A percentile compares a stretch with the other conserved stretches of the same genome.
Conservation (phyloP, 208 protist genomes). For the Crithidia expoeki region DNA sequence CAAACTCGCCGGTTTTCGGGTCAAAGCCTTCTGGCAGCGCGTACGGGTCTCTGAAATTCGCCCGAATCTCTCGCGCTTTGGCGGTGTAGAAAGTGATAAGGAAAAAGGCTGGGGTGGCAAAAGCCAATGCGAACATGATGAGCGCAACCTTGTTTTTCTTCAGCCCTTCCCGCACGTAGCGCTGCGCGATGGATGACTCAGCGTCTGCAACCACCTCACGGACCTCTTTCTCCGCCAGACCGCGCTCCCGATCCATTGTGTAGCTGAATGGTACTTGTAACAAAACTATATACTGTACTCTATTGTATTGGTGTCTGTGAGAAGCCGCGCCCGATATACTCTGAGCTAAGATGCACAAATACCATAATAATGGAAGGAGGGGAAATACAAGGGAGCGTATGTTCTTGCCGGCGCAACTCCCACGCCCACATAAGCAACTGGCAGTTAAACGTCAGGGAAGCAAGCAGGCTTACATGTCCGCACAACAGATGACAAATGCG, state of each 20-base stretch:
- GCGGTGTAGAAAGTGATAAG: slow-evolving; percentile 73
- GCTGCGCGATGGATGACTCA: slow-evolving; percentile 66
- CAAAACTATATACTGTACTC: background rate
- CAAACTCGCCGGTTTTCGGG: slow-evolving; percentile 56
- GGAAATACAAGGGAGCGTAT: too few relatives aligned
- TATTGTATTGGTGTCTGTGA: background rate
- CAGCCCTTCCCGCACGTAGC: slow-evolving; percentile 62
- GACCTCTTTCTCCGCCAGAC: slow-evolving; percentile 60
- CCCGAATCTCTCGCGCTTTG: slow-evolving; percentile 60
- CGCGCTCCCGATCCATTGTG: slow-evolving; percentile 50
- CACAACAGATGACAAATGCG: too few relatives aligned
- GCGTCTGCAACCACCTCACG: slow-evolving; percentile 66
- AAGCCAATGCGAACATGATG: slow-evolving; percentile 46
- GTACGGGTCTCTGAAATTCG: slow-evolving; percentile 75
- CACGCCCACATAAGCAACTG: too few relatives aligned
- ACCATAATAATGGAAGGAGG: too few relatives aligned
- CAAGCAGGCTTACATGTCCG: too few relatives aligned
- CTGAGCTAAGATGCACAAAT: too few relatives aligned
- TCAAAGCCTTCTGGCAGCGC: slow-evolving; percentile 75
- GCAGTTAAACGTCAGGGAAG: too few relatives aligned
- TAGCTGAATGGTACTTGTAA: too few relatives aligned
- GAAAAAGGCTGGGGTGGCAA: slow-evolving; percentile 53
- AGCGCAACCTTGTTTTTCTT: slow-evolving; percentile 76
- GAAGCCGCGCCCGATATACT: too few relatives aligned
- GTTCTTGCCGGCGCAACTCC: too few relatives aligned